phyloP scores from a whole-genome alignment of 2,329 filamentous ascomycete species.

The Sporothrix brunneoviolacea region DNA sequence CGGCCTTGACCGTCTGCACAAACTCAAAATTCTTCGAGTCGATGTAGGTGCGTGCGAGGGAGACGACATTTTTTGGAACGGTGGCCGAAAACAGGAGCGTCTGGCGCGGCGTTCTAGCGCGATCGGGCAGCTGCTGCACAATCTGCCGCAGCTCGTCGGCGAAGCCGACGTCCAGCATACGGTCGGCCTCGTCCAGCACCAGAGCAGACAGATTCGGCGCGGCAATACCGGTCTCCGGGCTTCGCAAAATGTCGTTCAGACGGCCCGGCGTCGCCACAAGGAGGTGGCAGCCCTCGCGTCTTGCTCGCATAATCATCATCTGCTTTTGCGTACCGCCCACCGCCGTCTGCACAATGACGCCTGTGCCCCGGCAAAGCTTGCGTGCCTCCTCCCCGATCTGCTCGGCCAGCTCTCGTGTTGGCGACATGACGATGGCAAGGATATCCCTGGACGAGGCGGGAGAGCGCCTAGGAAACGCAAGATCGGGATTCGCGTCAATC shows the following conservation, averaged over 20 bases:
- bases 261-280: slow-evolving; percentile 88
- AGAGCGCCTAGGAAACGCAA: slow-evolving; percentile 40
- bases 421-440: slow-evolving; percentile 66
- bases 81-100: slow-evolving; percentile 95
- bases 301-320: slow-evolving; percentile 59
- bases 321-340: slow-evolving; percentile 85
- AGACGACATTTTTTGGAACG: slow-evolving; percentile 74
- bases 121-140: slow-evolving; percentile 54
- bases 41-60: slow-evolving; percentile 70
- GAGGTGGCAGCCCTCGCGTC: slow-evolving; percentile 74
- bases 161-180: slow-evolving; percentile 95
- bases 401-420: slow-evolving; percentile 73
- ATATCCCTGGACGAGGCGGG: slow-evolving; percentile 50
- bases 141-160: slow-evolving; percentile 59
- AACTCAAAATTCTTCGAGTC: slow-evolving; percentile 77
- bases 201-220: slow-evolving; percentile 78
- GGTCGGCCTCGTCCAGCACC: slow-evolving; percentile 94
- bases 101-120: slow-evolving; percentile 62
- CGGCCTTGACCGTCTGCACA: slow-evolving; percentile 75
- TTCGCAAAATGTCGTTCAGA: slow-evolving; percentile 71
- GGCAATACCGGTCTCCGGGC: slow-evolving; percentile 54
- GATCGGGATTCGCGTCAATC: slow-evolving; percentile 53
- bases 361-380: slow-evolving; percentile 58
- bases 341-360: slow-evolving; percentile 64
- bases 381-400: slow-evolving; percentile 76